Evolutionary conservation across 2,329 filamentous ascomycete species (phyloP).

Genomic region (Ophiostoma triangulosporum): DNA sequence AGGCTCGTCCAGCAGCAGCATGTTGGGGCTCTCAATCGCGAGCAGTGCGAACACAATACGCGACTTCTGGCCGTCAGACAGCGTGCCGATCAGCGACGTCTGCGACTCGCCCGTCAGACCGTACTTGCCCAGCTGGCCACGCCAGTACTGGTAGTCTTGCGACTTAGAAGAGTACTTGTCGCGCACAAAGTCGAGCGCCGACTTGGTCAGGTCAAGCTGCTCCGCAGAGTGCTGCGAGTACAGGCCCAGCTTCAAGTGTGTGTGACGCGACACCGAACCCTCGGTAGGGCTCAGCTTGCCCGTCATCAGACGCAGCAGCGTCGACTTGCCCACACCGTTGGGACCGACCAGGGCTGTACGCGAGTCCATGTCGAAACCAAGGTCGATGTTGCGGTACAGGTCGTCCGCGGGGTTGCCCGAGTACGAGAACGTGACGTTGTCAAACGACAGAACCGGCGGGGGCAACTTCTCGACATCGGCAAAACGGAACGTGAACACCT

Average conservation of each 20-base stretch:
- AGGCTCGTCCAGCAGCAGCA: slow-evolving; percentile 94
- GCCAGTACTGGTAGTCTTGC: slow-evolving; percentile 99
- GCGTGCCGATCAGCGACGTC: slow-evolving; percentile 92
- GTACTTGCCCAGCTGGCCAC: slow-evolving; percentile 90
- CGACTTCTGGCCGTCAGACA: slow-evolving; percentile 95
- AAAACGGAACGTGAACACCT: slow-evolving; percentile 94
- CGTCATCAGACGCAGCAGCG: slow-evolving; percentile 89
- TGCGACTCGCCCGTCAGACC: slow-evolving; percentile 87
- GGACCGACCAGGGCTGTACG: slow-evolving; percentile 92
- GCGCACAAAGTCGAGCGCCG: slow-evolving; percentile 89
- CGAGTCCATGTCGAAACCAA: slow-evolving; percentile 99
- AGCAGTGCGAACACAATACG: slow-evolving; percentile 96
- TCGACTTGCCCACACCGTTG: slow-evolving; percentile 99
- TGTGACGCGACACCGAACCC: slow-evolving; percentile 79
- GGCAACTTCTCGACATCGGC: slow-evolving; percentile 99
- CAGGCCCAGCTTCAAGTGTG: slow-evolving; percentile 93
- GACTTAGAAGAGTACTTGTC: slow-evolving; percentile 83
- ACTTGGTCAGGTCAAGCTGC: slow-evolving; percentile 97
- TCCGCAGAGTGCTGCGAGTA: slow-evolving; percentile 98
- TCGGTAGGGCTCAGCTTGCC: slow-evolving; percentile 77
- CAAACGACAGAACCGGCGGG: slow-evolving; percentile 88
- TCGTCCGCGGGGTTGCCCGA: slow-evolving; percentile 81
- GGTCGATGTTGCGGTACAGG: slow-evolving; percentile 89
- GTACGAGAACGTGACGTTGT: slow-evolving; percentile 97
- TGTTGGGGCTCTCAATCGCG: slow-evolving; percentile 92